Evolutionary conservation across 441 rosid genomes (phyloP).

Genomic region (Biscutella auriculata): DNA sequence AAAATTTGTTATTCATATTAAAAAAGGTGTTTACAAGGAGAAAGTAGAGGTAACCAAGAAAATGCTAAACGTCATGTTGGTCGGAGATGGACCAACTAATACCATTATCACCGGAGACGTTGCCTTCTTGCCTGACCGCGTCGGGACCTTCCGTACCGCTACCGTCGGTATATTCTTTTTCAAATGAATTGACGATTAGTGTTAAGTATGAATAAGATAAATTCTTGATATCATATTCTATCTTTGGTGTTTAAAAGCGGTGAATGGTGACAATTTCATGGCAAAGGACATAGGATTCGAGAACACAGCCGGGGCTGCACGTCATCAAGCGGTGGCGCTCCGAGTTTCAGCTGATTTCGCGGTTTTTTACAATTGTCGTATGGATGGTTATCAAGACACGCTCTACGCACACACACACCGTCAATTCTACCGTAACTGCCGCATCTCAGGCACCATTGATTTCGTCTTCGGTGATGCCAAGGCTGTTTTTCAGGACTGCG

Average conservation of each 20-base stretch:
- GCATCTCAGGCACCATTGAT: conserved; percentile 65
- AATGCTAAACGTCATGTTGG: conserved; percentile 36
- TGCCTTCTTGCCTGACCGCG: conserved; percentile 31
- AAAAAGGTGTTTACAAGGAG: conserved; percentile 59
- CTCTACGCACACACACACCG: conserved; percentile 64
- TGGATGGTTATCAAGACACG: conserved; percentile 65
- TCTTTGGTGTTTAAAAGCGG: too few species aligned
- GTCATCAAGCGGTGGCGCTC: conserved; percentile 74
- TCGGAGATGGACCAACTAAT: conserved; percentile 78
- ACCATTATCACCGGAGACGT: conserved; percentile 51
- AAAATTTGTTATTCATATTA: conserved; percentile 52
- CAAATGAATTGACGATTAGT: too few species aligned
- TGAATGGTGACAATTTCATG: conserved; percentile 46
- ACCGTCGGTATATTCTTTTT: conserved; percentile 59
- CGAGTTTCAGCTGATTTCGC: conserved; percentile 43
- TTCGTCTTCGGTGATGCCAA: conserved; percentile 54
- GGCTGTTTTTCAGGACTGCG: conserved; percentile 56
- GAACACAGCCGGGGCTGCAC: conserved; percentile 57
- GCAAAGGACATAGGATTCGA: conserved; percentile 70
- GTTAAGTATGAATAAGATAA: too few species aligned
- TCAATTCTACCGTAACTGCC: conserved; percentile 70
- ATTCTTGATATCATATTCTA: too few species aligned
- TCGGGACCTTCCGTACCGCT: conserved; percentile 42
- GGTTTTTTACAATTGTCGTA: conserved; percentile 45
- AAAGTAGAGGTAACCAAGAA: conserved; percentile 27